Evolutionary conservation across 768 basidiomycete genomes (phyloP), one percentile per base, ranked within the genome.

Genomic region (Suillus ampliporus): DNA sequence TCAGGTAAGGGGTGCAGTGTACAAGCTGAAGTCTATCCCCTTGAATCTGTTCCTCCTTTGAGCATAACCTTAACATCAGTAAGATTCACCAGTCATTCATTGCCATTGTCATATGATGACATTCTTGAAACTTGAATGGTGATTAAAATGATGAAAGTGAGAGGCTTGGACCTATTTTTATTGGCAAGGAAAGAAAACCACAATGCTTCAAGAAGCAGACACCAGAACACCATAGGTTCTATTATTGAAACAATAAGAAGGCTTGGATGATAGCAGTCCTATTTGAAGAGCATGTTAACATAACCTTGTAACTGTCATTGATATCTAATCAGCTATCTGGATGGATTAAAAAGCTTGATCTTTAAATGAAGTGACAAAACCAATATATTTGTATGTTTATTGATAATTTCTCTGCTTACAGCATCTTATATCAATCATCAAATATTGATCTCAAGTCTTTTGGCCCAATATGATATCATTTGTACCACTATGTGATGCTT

Each of bases 141-240:
- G n/a, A n/a, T n/a, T n/a, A n/a, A n/a, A n/a, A n/a, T n/a, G 35
- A 62, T 41, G 52, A 75, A 73, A n/a, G 70, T 34, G 77, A 80
- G 61, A 77, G 76, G 60, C 61, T 76, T 15, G 62, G 62, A 4
- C 58, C 64, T 4, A 61, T 81, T 23, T 74, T 70, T 65, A 81
- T 81, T 67, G 77, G 79, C 11, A 77, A 72, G 57, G 61, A 66
- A 4, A 68, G 67, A 38, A 56, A 56, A 38, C 53, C 53, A 56
- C n/a, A n/a, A 56, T 56, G 53, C 53, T 56, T 56, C 38, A 38
- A 38, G n/a, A 38, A 56, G n/a, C 31, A 56, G 38, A 34, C 37
- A n/a, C 53, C n/a, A 37, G 31, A 56, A 37, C 23, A 56, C 28
- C n/a, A n/a, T 56, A 28, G 37, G n/a, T 38, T 56, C 15, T 54